These are phyloP conservation scores for Sutorius eximius DNA, from an alignment of 1,284 basidiomycete species.

Conservation along the genomic window DNA sequence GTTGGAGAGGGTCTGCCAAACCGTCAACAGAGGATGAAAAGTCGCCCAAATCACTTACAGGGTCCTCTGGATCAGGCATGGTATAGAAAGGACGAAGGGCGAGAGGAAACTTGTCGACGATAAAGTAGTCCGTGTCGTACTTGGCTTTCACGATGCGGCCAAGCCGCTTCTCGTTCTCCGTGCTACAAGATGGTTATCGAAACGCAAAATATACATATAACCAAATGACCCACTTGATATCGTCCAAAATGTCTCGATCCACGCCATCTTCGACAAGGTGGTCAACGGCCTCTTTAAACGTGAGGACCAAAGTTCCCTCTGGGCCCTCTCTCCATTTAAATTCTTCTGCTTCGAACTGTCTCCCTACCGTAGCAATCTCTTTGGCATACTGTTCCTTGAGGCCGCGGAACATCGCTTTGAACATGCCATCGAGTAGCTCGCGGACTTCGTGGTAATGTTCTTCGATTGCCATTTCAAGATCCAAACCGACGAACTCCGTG, in stretches of 20 bases:
- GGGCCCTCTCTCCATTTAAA: constrained; percentile 74
- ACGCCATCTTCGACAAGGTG: constrained; percentile 85
- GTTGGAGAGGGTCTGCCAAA: constrained; percentile 79
- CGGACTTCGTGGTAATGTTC: constrained; percentile 98
- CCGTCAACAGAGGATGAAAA: constrained; percentile 6
- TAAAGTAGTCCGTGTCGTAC: constrained; percentile 96
- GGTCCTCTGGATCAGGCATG: constrained; percentile 90
- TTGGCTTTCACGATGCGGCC: constrained; percentile 88
- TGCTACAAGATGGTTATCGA: constrained; percentile 48
- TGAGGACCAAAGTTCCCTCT: constrained; percentile 76
- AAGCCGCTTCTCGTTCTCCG: constrained; percentile 90
- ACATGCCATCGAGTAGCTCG: constrained; percentile 82
- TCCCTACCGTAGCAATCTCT: constrained; percentile 80
- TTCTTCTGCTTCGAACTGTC: constrained; percentile 89
- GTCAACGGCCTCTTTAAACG: constrained; percentile 86
- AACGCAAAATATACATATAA: constrained; percentile 1
- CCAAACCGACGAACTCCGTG: constrained; percentile 98
- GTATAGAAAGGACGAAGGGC: constrained; percentile 97
- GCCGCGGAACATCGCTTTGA: constrained; percentile 82
- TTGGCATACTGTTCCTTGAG: constrained; percentile 75
- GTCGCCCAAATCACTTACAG: constrained; percentile 49
- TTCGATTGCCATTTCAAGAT: constrained; percentile 98
- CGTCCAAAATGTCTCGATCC: constrained; percentile 71
- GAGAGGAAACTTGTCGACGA: constrained; percentile 96
- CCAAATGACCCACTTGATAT: constrained; percentile 70